These are phyloP conservation scores for Piloderma croceum DNA, from an alignment of 768 basidiomycete genomes.

Conservation along the genomic window DNA sequence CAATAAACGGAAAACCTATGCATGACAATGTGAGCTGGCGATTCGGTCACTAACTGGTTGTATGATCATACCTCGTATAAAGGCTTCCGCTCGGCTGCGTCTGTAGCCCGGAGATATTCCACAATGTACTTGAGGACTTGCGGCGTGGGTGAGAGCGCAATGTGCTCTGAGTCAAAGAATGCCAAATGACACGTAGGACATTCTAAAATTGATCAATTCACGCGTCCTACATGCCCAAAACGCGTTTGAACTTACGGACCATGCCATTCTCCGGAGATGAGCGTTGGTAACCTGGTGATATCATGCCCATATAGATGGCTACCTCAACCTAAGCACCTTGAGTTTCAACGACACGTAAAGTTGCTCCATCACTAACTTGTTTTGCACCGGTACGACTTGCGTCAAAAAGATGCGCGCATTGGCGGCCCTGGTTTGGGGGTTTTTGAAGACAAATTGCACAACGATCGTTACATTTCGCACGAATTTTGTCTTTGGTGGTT, in stretches of 20 bases:
- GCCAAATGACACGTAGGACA: slow-evolving; percentile 9
- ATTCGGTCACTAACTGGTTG: too few species aligned
- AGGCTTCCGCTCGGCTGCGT: slow-evolving; percentile 7
- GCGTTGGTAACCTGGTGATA: slow-evolving; percentile 3
- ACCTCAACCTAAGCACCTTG: slow-evolving; percentile 7
- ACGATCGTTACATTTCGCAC: too few species aligned
- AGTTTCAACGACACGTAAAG: too few species aligned
- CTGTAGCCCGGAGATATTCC: slow-evolving; percentile 8
- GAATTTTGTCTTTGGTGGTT: too few species aligned
- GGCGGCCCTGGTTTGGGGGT: too few species aligned
- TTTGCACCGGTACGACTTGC: too few species aligned
- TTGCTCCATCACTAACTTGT: too few species aligned
- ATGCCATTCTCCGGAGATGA: slow-evolving; percentile 5
- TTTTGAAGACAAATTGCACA: too few species aligned
- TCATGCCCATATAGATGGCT: slow-evolving; percentile 3
- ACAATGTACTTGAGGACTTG: slow-evolving; percentile 9
- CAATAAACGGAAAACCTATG: slow-evolving; percentile 10
- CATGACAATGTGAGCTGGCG: too few species aligned
- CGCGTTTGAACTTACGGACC: slow-evolving; percentile 7
- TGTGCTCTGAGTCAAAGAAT: slow-evolving; percentile 8
- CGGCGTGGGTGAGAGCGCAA: slow-evolving; percentile 9
- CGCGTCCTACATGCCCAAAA: slow-evolving; percentile 1
- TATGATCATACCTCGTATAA: slow-evolving; percentile 11
- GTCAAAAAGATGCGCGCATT: too few species aligned
- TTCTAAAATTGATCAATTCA: slow-evolving; percentile 2